A percentile compares a stretch with the other conserved stretches of the same genome.
Conservation (phyloP, 208 protist species). For the Willaertia magna region DNA sequence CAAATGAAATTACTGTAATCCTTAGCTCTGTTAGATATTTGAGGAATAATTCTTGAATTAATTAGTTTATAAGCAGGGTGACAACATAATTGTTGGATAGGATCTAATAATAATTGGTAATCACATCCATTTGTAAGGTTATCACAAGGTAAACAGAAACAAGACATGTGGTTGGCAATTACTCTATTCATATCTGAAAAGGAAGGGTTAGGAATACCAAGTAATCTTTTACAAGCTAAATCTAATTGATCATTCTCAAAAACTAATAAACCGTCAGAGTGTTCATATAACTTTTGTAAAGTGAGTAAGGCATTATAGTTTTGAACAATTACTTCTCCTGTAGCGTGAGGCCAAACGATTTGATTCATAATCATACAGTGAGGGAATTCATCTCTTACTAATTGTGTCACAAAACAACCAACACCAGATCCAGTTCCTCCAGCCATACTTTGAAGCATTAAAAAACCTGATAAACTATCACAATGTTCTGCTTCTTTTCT, state of each 20-base stretch:
- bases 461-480: slow-evolving; percentile 23
- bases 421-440: slow-evolving; percentile 43
- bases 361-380: slow-evolving; percentile 23
- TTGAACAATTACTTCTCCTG: slow-evolving; percentile 41
- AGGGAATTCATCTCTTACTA: slow-evolving; percentile 27
- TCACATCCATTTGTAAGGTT: background rate
- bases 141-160: slow-evolving; percentile 14
- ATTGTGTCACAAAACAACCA: slow-evolving; percentile 21
- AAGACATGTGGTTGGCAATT: slow-evolving; percentile 17
- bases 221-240: slow-evolving; percentile 11
- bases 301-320: slow-evolving; percentile 35
- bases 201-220: slow-evolving; percentile 22
- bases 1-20: slow-evolving; percentile 19
- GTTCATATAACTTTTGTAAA: slow-evolving; percentile 20
- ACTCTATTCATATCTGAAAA: slow-evolving; percentile 32
- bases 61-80: slow-evolving; percentile 24
- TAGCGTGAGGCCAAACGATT: slow-evolving; percentile 31
- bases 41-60: slow-evolving; percentile 9
- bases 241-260: slow-evolving; percentile 33
- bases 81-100: slow-evolving; percentile 14
- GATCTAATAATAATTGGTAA: background rate
- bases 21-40: slow-evolving; percentile 10
- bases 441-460: slow-evolving; percentile 29
- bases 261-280: slow-evolving; percentile 25
- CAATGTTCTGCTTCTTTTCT: slow-evolving; percentile 26